phyloP scores from a whole-genome alignment of 108 stramenopile species.

The Asterionellopsis glacialis region DNA sequence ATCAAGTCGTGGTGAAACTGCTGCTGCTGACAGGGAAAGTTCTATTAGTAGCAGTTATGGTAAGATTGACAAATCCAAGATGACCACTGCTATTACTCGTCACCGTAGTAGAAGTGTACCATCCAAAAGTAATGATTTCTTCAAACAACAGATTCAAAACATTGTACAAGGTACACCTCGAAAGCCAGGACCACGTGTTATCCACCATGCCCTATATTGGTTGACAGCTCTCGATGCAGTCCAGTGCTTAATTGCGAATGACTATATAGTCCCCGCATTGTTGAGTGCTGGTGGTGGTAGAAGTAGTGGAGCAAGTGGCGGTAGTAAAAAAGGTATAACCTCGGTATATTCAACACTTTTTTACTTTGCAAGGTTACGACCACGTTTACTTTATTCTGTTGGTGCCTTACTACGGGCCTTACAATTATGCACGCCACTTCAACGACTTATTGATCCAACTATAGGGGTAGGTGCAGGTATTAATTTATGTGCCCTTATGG shows the following conservation, averaged over 20 bases:
- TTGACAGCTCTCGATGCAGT: conserved; percentile 21
- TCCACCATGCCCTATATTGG: conserved; percentile 14
- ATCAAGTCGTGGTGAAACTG: no score
- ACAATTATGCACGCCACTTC: conserved; percentile 20
- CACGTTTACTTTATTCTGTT: conserved; percentile 22
- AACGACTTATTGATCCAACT: conserved; percentile 17
- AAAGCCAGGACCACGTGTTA: not conserved
- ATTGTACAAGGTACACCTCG: no score
- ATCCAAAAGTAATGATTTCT: no score
- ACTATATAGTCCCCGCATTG: conserved; percentile 5
- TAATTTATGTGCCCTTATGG: conserved; percentile 21
- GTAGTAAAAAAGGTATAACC: not conserved
- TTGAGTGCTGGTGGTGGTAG: no score
- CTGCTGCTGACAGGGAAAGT: no score
- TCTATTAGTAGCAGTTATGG: no score
- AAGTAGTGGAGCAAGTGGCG: no score
- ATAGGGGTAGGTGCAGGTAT: conserved; percentile 32
- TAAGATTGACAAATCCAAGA: no score
- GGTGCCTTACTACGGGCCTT: conserved; percentile 21
- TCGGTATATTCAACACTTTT: conserved; percentile 24
- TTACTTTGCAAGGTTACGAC: conserved; percentile 28
- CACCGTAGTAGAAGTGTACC: no score
- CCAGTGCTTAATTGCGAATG: conserved; percentile 17
- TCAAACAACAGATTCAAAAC: no score
- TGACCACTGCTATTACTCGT: no score